A percentile compares a stretch with the other conserved stretches of the same genome.
phyloP scores from a whole-genome alignment of 2,329 filamentous ascomycete species.

The Colletotrichum musicola region DNA sequence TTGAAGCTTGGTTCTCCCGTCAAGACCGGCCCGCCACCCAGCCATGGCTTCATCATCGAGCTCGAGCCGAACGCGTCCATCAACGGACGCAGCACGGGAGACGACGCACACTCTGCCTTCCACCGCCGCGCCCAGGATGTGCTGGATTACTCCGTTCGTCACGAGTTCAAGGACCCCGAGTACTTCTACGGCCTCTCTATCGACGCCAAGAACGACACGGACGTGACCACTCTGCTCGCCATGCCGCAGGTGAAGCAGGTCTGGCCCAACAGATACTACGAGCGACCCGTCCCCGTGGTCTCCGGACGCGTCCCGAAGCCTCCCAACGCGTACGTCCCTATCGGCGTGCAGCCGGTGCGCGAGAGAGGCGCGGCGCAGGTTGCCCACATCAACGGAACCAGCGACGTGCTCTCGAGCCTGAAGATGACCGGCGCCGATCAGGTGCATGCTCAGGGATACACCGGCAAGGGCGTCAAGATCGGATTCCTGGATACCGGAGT shows the following conservation, averaged over 20 bases:
- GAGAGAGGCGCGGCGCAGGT: slow-evolving; percentile 14
- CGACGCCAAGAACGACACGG: slow-evolving; percentile 29
- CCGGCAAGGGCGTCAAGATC: slow-evolving; percentile 53
- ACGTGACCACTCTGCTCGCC: slow-evolving; percentile 20
- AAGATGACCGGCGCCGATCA: slow-evolving; percentile 52
- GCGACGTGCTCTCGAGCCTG: slow-evolving; percentile 25
- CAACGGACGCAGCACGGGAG: background rate
- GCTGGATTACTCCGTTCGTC: slow-evolving; percentile 25
- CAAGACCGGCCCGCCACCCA: slow-evolving; percentile 12
- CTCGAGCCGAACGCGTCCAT: slow-evolving; percentile 18
- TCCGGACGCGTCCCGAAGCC: slow-evolving; percentile 10
- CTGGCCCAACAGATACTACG: slow-evolving; percentile 37
- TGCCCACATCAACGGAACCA: slow-evolving; percentile 26
- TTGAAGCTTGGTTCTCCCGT: slow-evolving; percentile 1
- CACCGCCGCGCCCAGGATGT: slow-evolving; percentile 30
- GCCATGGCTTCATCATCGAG: slow-evolving; percentile 29
- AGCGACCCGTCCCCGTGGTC: slow-evolving; percentile 30
- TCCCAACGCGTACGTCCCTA: background rate
- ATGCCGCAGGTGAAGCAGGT: slow-evolving; percentile 39
- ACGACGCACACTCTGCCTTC: slow-evolving; percentile 27
- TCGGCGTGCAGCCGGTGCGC: slow-evolving; percentile 11
- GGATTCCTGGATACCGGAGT: slow-evolving; percentile 57
- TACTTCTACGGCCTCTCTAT: slow-evolving; percentile 40
- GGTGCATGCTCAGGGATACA: slow-evolving; percentile 52
- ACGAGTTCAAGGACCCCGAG: slow-evolving; percentile 39